Conservation (phyloP, 208 protist species). For the Trypanosomatidae sp. region DNA sequence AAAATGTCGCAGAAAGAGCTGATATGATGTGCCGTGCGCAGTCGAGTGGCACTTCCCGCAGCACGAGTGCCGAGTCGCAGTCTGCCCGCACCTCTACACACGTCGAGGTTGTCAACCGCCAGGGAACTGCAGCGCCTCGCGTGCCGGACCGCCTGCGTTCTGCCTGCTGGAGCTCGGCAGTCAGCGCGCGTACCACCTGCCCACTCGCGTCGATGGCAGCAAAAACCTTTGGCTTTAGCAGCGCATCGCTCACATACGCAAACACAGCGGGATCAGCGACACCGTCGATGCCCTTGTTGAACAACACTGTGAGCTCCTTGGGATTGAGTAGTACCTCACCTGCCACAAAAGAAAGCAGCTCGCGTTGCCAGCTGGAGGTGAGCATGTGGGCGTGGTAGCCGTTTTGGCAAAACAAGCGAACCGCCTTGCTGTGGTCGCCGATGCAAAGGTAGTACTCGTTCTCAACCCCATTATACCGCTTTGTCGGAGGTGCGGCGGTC, state of each 20-base stretch:
- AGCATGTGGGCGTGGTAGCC: constrained; percentile 1
- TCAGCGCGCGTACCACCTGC: constrained; percentile 1
- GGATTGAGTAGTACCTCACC: constrained; percentile 40
- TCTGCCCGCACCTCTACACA: neutral
- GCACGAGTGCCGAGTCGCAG: neutral
- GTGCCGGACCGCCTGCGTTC: neutral
- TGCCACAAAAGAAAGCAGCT: constrained; percentile 48
- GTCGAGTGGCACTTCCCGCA: constrained; percentile 6
- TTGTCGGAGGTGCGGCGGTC: constrained; percentile 11
- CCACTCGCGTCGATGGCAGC: neutral
- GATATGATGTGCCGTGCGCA: constrained; percentile 21
- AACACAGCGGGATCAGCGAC: constrained; percentile 50
- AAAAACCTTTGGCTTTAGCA: constrained; percentile 40
- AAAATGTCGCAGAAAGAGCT: neutral
- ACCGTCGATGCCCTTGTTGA: constrained; percentile 43
- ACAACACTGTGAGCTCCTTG: constrained; percentile 30
- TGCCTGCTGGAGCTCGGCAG: constrained; percentile 5
- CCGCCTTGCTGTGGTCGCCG: constrained; percentile 31
- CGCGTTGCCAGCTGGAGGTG: constrained; percentile 13
- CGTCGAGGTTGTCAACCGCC: neutral
- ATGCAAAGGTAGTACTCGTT: constrained; percentile 41
- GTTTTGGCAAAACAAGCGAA: constrained; percentile 49
- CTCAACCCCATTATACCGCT: constrained; percentile 8
- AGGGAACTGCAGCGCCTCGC: neutral
- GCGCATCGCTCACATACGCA: constrained; percentile 45